Evolutionary conservation across 169 alveolate genomes (phyloP), one percentile per base, ranked within the genome.

Genomic region (Cryptosporidium ubiquitum): DNA sequence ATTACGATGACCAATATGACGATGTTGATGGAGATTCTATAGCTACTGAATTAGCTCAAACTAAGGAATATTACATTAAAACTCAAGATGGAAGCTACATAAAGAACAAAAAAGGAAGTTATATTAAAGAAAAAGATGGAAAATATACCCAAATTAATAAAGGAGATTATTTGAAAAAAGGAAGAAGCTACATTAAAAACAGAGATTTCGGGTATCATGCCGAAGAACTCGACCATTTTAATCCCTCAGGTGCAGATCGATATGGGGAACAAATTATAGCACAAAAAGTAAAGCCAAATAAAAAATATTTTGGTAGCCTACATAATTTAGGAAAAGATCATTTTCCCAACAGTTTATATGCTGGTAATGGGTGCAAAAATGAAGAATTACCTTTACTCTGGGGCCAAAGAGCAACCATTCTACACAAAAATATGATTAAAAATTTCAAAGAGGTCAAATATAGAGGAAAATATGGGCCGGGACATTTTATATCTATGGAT

Each of bases 331-430:
- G 18, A 23, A 26, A 1, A 3, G 5, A 55, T 2, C 5, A 18
- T 7, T 55, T 55, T 0, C 10, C 5, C 29, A 29, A 37, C 16
- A 3, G n/a, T 0, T 35, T 26, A 0, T 35, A 31, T 37, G 29
- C 29, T 64, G 51, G 29, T 1, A 61, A 79, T 79, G 89, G 89
- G 7, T 79, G 89, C 33, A 14, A 14, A 66, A 33, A 44, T 42
- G 61, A 79, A 0, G 74, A 79, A 64, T 58, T 79, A 29, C 89
- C 89, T 6, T 12, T 42, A 42, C 35, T 2, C 7, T 79, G 89
- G 89, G 89, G 89, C 9, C 71, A 60, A 44, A 79, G 89, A 61
- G 89, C 89, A 44, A 61, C 66, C 9, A 39, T 79, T 31, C 23
- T 79, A 42, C 37, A 40, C 23, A 33, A 79, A 42, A 58, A 61